A percentile compares a stretch with the other conserved stretches of the same genome.
Evolutionary conservation across 139 green algal genomes (phyloP).

Genomic region (Volvox reticuliferus): DNA sequence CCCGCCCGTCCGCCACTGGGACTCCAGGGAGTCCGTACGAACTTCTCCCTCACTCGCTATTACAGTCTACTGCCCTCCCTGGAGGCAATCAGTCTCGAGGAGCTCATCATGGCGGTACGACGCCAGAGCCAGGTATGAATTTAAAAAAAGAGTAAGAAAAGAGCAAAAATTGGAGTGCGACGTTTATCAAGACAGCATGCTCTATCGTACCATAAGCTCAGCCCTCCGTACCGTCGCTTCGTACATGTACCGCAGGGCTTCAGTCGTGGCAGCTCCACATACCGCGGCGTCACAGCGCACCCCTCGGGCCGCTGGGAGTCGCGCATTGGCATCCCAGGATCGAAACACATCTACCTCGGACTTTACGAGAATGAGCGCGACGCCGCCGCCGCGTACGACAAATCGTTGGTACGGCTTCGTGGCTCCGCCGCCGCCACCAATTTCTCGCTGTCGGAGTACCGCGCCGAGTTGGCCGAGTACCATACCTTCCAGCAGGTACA

Average conservation of each 20-base stretch:
- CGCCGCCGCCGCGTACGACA: conserved; percentile 75
- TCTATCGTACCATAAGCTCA: background rate
- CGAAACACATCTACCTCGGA: conserved; percentile 88
- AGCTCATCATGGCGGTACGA: conserved; percentile 94
- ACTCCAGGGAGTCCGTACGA: conserved; percentile 39
- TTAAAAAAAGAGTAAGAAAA: too few relatives aligned
- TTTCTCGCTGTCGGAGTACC: conserved; percentile 52
- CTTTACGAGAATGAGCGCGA: conserved; percentile 75
- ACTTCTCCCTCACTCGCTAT: conserved; percentile 72
- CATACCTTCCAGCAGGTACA: conserved; percentile 32
- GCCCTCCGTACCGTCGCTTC: background rate
- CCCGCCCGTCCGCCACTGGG: background rate
- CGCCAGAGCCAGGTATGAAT: conserved; percentile 70
- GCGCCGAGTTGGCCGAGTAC: conserved; percentile 41
- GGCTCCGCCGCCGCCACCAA: conserved; percentile 55
- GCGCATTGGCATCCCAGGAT: conserved; percentile 88
- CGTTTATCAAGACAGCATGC: background rate
- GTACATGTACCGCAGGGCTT: conserved; percentile 80
- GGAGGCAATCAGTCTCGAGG: conserved; percentile 84
- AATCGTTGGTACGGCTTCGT: conserved; percentile 68
- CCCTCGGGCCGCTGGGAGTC: conserved; percentile 89
- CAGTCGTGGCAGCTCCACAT: conserved; percentile 84
- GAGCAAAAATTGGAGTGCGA: too few relatives aligned
- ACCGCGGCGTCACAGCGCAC: conserved; percentile 89
- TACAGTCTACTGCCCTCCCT: conserved; percentile 80